Conservation (phyloP, 2,329 filamentous ascomycete species). For the Aspergillus tanneri region DNA sequence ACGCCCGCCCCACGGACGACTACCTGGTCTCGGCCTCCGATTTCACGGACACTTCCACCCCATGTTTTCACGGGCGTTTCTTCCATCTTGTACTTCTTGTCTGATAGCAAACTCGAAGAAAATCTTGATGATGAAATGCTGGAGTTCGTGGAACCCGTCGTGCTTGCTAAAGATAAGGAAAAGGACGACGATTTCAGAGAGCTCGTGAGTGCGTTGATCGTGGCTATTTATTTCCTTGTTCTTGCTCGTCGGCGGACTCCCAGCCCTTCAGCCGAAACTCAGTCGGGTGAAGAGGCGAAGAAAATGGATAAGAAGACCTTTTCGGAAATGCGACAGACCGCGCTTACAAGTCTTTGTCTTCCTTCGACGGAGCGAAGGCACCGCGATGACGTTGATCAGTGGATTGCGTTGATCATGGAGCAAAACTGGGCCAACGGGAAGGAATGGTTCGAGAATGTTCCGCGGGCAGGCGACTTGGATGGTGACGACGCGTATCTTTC, state of each 20-base stretch:
- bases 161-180: slow-evolving; percentile 44
- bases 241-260: slow-evolving; percentile 51
- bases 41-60: slow-evolving; percentile 58
- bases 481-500: slow-evolving; percentile 35
- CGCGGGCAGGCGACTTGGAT: slow-evolving; percentile 37
- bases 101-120: slow-evolving; percentile 39
- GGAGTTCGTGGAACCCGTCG: slow-evolving; percentile 39
- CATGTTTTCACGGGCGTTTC: slow-evolving; percentile 73
- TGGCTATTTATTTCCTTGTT: slow-evolving; percentile 47
- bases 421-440: slow-evolving; percentile 54
- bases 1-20: slow-evolving; percentile 48
- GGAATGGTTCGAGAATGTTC: slow-evolving; percentile 67
- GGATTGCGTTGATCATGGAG: slow-evolving; percentile 57
- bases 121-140: slow-evolving; percentile 40
- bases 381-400: slow-evolving; percentile 58
- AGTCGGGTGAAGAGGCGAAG: slow-evolving; percentile 17
- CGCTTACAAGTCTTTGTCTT: slow-evolving; percentile 37
- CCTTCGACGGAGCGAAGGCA: slow-evolving; percentile 44
- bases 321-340: slow-evolving; percentile 41
- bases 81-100: slow-evolving; percentile 52
- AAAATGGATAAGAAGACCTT: slow-evolving; percentile 45
- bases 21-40: slow-evolving; percentile 37
- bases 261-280: background rate
- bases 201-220: slow-evolving; percentile 38
- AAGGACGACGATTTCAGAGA: slow-evolving; percentile 49